phyloP scores from a whole-genome alignment of 441 rosid species.

The Jatropha podagrica region DNA sequence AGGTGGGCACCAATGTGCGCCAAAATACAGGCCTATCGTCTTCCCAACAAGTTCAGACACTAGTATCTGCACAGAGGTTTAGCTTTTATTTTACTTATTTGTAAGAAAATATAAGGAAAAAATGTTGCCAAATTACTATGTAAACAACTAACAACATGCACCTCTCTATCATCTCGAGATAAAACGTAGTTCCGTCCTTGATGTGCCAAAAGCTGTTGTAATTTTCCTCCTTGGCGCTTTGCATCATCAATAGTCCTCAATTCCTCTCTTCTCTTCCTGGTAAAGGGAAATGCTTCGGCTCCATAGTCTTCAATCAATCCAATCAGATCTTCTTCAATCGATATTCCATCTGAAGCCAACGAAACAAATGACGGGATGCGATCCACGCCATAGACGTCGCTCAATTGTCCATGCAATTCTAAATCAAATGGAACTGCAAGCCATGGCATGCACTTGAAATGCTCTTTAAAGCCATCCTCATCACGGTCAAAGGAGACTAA shows the following conservation, averaged over 20 bases:
- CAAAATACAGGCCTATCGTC: slow-evolving; percentile 76
- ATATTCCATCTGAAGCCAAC: slow-evolving; percentile 42
- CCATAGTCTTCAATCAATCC: slow-evolving; percentile 70
- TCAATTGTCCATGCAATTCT: slow-evolving; percentile 40
- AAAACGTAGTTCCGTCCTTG: slow-evolving; percentile 51
- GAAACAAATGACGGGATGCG: slow-evolving; percentile 67
- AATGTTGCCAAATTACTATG: no score
- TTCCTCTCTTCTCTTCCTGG: slow-evolving; percentile 60
- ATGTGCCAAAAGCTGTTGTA: slow-evolving; percentile 56
- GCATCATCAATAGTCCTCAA: slow-evolving; percentile 55
- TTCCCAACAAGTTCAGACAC: slow-evolving; percentile 64
- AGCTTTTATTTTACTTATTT: no score
- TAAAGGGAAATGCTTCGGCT: slow-evolving; percentile 70
- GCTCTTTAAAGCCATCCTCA: slow-evolving; percentile 54
- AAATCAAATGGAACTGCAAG: slow-evolving; percentile 64
- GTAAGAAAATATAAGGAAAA: no score
- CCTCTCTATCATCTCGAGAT: slow-evolving; percentile 54
- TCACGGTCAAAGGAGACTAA: slow-evolving; percentile 69
- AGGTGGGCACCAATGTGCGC: slow-evolving; percentile 83
- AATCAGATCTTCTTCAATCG: slow-evolving; percentile 52
- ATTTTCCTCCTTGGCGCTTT: slow-evolving; percentile 55
- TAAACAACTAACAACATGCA: background rate
- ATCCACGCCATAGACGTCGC: slow-evolving; percentile 39
- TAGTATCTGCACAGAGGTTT: slow-evolving; percentile 38
- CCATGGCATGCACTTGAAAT: slow-evolving; percentile 81